A percentile compares a stretch with the other conserved stretches of the same genome.
Conservation (phyloP, 192 early-diverging fungal species). For the Phlyctochytrium arcticum region DNA sequence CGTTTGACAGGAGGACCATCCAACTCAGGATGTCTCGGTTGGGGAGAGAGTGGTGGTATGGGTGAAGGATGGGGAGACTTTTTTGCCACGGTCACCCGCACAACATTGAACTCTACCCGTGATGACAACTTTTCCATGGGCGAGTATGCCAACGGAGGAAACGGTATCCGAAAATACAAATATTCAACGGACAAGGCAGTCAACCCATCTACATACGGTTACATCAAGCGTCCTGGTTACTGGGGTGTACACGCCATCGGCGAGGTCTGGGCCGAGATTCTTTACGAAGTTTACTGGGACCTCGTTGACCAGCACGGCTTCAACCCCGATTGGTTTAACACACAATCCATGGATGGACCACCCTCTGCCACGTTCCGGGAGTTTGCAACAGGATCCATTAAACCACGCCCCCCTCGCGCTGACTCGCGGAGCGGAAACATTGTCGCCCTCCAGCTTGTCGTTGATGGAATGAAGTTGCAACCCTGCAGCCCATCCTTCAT, state of each 20-base stretch:
- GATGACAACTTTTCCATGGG: conserved; percentile 75
- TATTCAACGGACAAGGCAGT: conserved; percentile 73
- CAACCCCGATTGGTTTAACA: conserved; percentile 46
- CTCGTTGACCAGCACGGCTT: conserved; percentile 52
- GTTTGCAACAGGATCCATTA: conserved; percentile 26
- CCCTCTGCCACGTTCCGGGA: conserved; percentile 22
- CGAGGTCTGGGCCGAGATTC: conserved; percentile 88
- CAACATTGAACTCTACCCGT: conserved; percentile 46
- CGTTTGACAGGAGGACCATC: conserved; percentile 87
- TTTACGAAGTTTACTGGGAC: conserved; percentile 75
- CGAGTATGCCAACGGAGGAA: conserved; percentile 72
- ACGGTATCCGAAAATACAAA: conserved; percentile 79
- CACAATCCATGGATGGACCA: not conserved
- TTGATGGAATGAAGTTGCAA: conserved; percentile 54
- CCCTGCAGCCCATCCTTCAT: conserved; percentile 52
- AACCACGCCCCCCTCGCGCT: not conserved
- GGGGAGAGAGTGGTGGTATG: conserved; percentile 78
- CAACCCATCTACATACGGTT: conserved; percentile 80
- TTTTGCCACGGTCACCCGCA: conserved; percentile 78
- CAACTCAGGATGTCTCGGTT: conserved; percentile 84
- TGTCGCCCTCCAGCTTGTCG: conserved; percentile 40
- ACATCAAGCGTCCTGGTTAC: conserved; percentile 75
- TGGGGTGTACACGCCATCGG: conserved; percentile 93
- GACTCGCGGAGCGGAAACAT: conserved; percentile 39
- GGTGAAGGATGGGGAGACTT: conserved; percentile 95